These are phyloP conservation scores for Papilionanthe hybrid DNA, from an alignment of 116 monocot genomes.

Conservation along the genomic window DNA sequence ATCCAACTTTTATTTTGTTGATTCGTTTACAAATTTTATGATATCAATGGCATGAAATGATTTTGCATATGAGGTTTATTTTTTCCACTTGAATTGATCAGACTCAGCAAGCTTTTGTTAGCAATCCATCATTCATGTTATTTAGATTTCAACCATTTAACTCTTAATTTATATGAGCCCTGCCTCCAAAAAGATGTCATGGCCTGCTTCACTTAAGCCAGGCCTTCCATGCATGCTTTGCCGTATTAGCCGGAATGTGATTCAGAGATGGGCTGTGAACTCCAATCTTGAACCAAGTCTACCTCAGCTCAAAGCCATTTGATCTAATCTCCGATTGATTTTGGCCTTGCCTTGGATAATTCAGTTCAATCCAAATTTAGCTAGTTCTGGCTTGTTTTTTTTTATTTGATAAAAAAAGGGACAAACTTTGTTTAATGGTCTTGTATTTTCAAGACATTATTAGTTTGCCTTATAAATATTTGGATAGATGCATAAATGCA, in stretches of 20 bases:
- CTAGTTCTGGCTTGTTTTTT: background rate
- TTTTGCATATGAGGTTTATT: background rate
- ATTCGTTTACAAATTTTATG: no score
- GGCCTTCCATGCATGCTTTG: no score
- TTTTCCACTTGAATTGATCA: background rate
- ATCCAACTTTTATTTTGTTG: no score
- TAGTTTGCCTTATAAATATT: background rate
- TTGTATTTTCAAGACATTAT: background rate
- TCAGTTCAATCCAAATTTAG: no score
- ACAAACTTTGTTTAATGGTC: background rate
- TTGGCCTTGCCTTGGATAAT: no score
- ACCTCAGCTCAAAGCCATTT: background rate
- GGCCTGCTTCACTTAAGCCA: no score
- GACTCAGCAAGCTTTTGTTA: background rate
- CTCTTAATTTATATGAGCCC: no score
- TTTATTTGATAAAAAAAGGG: background rate
- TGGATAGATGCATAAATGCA: background rate
- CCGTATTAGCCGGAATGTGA: no score
- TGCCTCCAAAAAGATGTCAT: no score
- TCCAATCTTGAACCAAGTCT: no score
- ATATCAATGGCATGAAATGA: background rate
- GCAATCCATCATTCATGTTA: background rate
- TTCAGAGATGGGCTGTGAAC: no score
- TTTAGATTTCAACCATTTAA: background rate
- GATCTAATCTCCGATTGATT: no score